phyloP scores from a whole-genome alignment of 2,329 filamentous ascomycete species.

The Penicillium sp. region DNA sequence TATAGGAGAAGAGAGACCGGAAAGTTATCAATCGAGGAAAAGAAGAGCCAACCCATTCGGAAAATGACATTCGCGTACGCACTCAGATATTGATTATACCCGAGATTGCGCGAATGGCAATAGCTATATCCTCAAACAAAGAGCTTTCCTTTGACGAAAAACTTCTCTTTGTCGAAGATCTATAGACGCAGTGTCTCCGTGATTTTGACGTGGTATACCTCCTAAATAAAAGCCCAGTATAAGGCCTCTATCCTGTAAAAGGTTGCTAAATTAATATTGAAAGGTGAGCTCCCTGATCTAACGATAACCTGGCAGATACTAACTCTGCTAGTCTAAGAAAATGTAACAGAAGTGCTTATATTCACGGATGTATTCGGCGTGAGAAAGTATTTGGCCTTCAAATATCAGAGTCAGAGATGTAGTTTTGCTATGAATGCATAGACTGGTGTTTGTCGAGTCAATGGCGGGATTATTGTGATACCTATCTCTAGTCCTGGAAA shows the following conservation, averaged over 20 bases:
- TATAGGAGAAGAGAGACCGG: conserved; percentile 8
- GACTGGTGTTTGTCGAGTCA: conserved; percentile 1
- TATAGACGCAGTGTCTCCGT: conserved; percentile 7
- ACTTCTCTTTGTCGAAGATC: conserved; percentile 8
- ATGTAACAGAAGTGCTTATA: conserved; percentile 8
- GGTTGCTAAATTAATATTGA: conserved; percentile 5
- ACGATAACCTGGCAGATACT: neutral
- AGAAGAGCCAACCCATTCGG: conserved; percentile 1
- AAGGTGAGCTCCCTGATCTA: conserved; percentile 1
- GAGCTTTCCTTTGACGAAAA: conserved; percentile 14
- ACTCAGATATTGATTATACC: conserved; percentile 13
- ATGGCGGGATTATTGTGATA: conserved; percentile 1
- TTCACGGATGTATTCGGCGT: conserved; percentile 4
- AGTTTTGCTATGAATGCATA: conserved; percentile 13
- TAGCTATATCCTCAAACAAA: conserved; percentile 8
- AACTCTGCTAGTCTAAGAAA: conserved; percentile 3
- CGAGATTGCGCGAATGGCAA: conserved; percentile 14
- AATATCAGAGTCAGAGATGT: neutral
- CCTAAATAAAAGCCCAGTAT: conserved; percentile 6
- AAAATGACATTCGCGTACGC: neutral
- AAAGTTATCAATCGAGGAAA: conserved; percentile 13
- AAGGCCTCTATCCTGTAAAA: conserved; percentile 8
- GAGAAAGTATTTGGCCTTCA: conserved; percentile 3
- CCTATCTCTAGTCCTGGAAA: conserved; percentile 9
- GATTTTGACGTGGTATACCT: conserved; percentile 16